Base-by-base conservation (phyloP, 2,329 filamentous ascomycete genomes). In the Fusarium brachygibbosum region DNA sequence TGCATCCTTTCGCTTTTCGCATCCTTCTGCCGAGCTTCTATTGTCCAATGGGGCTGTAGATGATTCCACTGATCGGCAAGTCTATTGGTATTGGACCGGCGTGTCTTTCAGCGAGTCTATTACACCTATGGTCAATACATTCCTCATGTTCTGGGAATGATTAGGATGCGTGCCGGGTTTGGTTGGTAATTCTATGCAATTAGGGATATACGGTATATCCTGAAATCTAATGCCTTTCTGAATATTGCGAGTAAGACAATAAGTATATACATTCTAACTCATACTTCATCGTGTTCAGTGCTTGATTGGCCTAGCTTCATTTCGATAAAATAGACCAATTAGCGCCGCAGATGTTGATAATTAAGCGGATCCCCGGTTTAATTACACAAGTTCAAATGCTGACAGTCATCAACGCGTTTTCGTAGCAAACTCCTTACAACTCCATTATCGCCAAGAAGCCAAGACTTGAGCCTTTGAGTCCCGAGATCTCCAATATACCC, bases 351-450 rank as follows among this genome's bases (percentile, higher is more conserved):
- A 13, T 1, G 2, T 6, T 6, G 9, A 6, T 14, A 8, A 14
- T 52, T 23, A 31, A 58, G 31, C 64, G 62, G 61, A 21, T 5
- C 32, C 16, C 3, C 16, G 7, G 34, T 49, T 46, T 31, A n/a
- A 63, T 34, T 63, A 38, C 25, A 12, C 17, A 3, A 23, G 7
- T 0, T 41, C 37, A 40, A 63, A 52, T 65, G 64, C 65, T 65
- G 65, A 68, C 65, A 69, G 19, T 10, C 21, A 31, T 37, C 29
- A 16, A 41, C 65, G 34, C 21, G 42, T 60, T 29, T 53, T 16
- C 21, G 16, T 1, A 23, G 40, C 17, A 17, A 14, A 2, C 31
- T 50, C 37, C 34, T 37, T 60, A 41, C 35, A 31, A 7, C 25
- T 3, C 4, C 3, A 37, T 40, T 16, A 5, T 46, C 41, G 6